Evolutionary conservation across 345 rosid species (phyloP).

Genomic region (Aegle marmelos): DNA sequence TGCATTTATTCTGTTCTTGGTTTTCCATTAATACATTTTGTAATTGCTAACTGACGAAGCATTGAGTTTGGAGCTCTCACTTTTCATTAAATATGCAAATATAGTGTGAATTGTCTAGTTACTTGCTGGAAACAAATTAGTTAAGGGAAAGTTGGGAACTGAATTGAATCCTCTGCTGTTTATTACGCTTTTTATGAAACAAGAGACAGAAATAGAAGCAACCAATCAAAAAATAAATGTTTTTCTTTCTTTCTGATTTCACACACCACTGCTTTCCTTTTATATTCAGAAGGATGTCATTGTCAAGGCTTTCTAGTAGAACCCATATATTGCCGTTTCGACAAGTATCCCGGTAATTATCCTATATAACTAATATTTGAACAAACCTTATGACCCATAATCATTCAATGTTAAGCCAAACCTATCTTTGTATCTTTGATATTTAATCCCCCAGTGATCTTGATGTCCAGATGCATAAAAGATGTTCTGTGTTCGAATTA

Average conservation of each 20-base stretch:
- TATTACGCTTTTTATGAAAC: neutral
- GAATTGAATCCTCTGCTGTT: no score
- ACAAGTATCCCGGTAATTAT: constrained; percentile 24
- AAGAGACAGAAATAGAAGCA: neutral
- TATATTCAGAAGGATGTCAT: constrained; percentile 22
- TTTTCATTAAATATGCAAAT: no score
- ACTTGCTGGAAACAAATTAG: no score
- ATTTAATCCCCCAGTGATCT: neutral
- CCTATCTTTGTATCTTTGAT: neutral
- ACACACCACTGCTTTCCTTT: neutral
- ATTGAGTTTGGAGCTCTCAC: no score
- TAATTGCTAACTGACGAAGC: no score
- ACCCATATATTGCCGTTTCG: constrained; percentile 8
- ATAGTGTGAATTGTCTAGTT: no score
- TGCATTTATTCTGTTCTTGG: no score
- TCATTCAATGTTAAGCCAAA: neutral
- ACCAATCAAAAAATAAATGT: neutral
- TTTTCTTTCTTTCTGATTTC: neutral
- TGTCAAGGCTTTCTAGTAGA: constrained; percentile 26
- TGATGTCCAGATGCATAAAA: constrained; percentile 29
- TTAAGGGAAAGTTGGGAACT: no score
- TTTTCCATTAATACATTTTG: no score
- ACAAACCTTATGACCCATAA: neutral
- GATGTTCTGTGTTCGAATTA: constrained; percentile 23
- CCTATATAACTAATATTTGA: neutral